A percentile compares a stretch with the other conserved stretches of the same genome.
These are phyloP conservation scores for Salinomyces thailandicus DNA, from an alignment of 2,329 filamentous ascomycete species.

Conservation along the genomic window DNA sequence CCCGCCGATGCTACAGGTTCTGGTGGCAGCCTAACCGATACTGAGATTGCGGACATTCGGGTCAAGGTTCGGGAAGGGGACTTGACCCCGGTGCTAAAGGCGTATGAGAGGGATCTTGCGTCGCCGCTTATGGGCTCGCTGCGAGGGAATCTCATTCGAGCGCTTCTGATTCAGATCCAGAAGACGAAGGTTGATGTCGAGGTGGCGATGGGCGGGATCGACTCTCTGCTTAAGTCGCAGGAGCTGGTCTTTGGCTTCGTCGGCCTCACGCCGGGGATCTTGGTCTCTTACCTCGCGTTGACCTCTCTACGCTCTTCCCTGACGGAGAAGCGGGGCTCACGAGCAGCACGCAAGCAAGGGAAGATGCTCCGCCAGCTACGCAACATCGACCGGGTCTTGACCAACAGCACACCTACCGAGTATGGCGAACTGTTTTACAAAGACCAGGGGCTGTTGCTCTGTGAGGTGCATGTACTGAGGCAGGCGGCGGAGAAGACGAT, in stretches of 20 bases:
- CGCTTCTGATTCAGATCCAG: slow-evolving; percentile 89
- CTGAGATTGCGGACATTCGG: slow-evolving; percentile 63
- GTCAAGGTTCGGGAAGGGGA: slow-evolving; percentile 82
- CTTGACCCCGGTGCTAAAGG: slow-evolving; percentile 78
- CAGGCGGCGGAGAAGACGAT: slow-evolving; percentile 57
- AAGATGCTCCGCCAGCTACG: slow-evolving; percentile 68
- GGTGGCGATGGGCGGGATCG: slow-evolving; percentile 89
- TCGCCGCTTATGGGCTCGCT: slow-evolving; percentile 74
- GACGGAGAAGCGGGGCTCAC: slow-evolving; percentile 58
- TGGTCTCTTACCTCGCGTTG: slow-evolving; percentile 66
- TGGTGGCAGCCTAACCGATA: slow-evolving; percentile 44
- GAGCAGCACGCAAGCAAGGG: slow-evolving; percentile 53
- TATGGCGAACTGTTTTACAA: slow-evolving; percentile 77
- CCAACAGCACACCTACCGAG: slow-evolving; percentile 46
- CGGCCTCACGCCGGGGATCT: slow-evolving; percentile 81
- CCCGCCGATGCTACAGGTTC: slow-evolving; percentile 48
- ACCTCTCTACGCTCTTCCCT: slow-evolving; percentile 63
- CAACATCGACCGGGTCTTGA: slow-evolving; percentile 66
- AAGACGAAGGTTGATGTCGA: slow-evolving; percentile 99
- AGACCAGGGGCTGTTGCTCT: slow-evolving; percentile 81
- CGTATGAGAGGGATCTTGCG: slow-evolving; percentile 81
- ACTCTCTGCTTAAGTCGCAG: slow-evolving; percentile 87
- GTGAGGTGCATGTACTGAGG: slow-evolving; percentile 76
- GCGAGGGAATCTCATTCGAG: slow-evolving; percentile 75
- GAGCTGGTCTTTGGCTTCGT: slow-evolving; percentile 98